Base-by-base conservation (phyloP, 257 asterid species). In the Phtheirospermum japonicum region DNA sequence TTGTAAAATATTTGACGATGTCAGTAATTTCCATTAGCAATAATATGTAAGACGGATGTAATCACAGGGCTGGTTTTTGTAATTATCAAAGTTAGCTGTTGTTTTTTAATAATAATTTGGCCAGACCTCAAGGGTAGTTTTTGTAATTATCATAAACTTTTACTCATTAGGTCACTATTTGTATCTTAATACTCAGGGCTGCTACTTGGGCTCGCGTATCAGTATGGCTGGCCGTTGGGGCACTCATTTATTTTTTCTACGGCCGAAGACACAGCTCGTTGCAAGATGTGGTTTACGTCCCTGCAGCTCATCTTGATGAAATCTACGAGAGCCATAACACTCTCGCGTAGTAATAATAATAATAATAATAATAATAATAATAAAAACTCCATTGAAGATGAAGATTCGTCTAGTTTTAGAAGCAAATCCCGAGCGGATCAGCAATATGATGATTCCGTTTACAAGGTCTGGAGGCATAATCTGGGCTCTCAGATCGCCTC, bases 151-250 rank as follows among this genome's bases (percentile, higher is more conserved):
- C 28, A 23, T 1, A 23, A 23, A 23, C 28, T 23, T 23, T 0
- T 45, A 1, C 9, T 50, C 9, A 20, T 50, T 50, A 2, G 11
- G 4, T 18, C 18, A 12, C 9, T 7, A 13, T n/a, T 6, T 9
- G 8, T 2, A 10, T 49, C 28, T 14, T 51, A 59, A 49, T n/a
- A 55, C 68, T 75, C 85, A 93, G 99, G 28, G 76, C 71, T 67
- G 82, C 77, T 34, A 85, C 99, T 3, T 93, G 99, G 99, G 49
- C 65, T 10, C 96, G 96, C 1, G 99, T 93, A 20, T 82, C 96
- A 2, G 40, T 85, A 59, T 93, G 99, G 99, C 79, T 89, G 65
- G 78, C 74, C 3, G 23, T 87, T 37, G 99, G 97, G 28, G 75
- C 54, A 0, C 28, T 84, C 7, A 77, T 89, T 9, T 93, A 93